Evolutionary conservation across 2,329 filamentous ascomycete species (phyloP).

Genomic region (Lasiodiplodia sp.): DNA sequence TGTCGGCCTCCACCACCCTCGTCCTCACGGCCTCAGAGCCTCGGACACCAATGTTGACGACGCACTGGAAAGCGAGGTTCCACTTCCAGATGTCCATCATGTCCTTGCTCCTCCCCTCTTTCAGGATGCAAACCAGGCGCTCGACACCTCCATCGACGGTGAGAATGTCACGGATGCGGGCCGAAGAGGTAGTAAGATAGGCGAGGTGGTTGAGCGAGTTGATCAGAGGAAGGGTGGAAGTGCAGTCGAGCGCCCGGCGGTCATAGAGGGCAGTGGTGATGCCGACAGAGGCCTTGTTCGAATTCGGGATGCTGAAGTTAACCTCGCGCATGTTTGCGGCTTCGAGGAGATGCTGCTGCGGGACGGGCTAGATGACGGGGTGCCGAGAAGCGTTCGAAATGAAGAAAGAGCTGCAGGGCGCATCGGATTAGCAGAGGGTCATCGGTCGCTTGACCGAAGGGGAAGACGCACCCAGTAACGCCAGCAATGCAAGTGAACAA

Average conservation of each 20-base stretch:
- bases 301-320: conserved; percentile 99
- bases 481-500: conserved; percentile 31
- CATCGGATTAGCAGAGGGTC: conserved; percentile 42
- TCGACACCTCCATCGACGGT: conserved; percentile 99
- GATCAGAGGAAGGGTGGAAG: conserved; percentile 94
- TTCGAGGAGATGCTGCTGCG: background rate
- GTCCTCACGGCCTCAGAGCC: conserved; percentile 94
- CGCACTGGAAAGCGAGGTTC: conserved; percentile 98
- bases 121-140: conserved; percentile 94
- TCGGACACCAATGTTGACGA: conserved; percentile 97
- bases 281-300: conserved; percentile 98
- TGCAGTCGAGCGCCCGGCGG: conserved; percentile 95
- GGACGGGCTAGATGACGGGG: conserved; percentile 18
- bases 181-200: conserved; percentile 97
- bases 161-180: conserved; percentile 95
- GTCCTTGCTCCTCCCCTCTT: conserved; percentile 94
- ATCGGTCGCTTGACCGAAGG: background rate
- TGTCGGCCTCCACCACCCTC: conserved; percentile 95
- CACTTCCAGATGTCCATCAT: conserved; percentile 99
- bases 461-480: conserved; percentile 29
- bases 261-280: conserved; percentile 99
- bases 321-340: conserved; percentile 92
- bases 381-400: conserved; percentile 24
- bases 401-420: conserved; percentile 38
- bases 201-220: conserved; percentile 99